phyloP scores from a whole-genome alignment of 192 early-diverging fungal species.

The Pecoramyces ruminantium region DNA sequence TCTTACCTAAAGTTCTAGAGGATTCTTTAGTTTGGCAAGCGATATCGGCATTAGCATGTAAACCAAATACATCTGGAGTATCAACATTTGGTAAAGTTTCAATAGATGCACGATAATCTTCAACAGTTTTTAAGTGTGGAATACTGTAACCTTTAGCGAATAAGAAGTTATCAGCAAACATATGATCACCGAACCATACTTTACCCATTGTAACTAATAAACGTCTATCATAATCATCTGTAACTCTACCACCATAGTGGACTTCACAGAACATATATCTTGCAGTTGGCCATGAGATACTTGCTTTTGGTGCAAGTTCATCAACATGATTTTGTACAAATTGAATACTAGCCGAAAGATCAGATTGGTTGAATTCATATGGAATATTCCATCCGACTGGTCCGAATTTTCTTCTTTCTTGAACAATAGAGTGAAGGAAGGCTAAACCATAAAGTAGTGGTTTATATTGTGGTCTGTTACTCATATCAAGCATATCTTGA shows the following conservation, averaged over 20 bases:
- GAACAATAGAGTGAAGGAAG: slow-evolving; percentile 48
- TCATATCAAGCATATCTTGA: slow-evolving; percentile 55
- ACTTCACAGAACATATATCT: slow-evolving; percentile 55
- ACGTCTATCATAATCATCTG: slow-evolving; percentile 43
- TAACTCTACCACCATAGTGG: slow-evolving; percentile 45
- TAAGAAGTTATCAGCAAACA: slow-evolving; percentile 41
- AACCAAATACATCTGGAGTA: slow-evolving; percentile 46
- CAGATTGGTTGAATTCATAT: slow-evolving; percentile 52
- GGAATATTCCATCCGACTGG: slow-evolving; percentile 53
- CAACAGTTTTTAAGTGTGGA: slow-evolving; percentile 41
- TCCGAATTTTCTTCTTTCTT: slow-evolving; percentile 46
- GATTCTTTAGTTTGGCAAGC: slow-evolving; percentile 41
- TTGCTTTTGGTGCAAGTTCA: slow-evolving; percentile 41
- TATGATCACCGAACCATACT: slow-evolving; percentile 53
- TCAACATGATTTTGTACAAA: slow-evolving; percentile 54
- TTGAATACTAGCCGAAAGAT: slow-evolving; percentile 44
- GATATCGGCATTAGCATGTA: slow-evolving; percentile 50
- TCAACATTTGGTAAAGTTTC: slow-evolving; percentile 36
- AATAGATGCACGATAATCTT: slow-evolving; percentile 39
- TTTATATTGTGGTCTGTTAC: slow-evolving; percentile 41
- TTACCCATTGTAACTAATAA: slow-evolving; percentile 38
- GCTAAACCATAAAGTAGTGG: slow-evolving; percentile 41
- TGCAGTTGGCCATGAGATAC: slow-evolving; percentile 39
- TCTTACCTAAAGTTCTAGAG: slow-evolving; percentile 35
- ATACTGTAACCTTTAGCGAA: slow-evolving; percentile 49